Evolutionary conservation across 345 rosid species (phyloP).

Genomic region (Dimocarpus longan): DNA sequence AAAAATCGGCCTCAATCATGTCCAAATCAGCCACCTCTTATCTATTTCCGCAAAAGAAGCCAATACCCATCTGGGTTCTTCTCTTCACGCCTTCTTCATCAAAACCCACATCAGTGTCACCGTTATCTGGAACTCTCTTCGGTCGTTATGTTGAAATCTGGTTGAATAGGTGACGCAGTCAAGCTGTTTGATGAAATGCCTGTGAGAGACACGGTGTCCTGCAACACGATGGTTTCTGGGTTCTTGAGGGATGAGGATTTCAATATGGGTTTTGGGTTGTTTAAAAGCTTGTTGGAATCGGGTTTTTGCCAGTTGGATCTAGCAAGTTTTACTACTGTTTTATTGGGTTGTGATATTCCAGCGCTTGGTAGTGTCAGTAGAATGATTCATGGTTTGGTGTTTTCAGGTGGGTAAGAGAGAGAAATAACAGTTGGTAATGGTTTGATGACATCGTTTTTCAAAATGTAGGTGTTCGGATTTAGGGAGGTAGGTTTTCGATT

Average conservation of each 20-base stretch:
- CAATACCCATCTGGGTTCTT: conserved; percentile 63
- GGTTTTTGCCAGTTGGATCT: conserved; percentile 54
- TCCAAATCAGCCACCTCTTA: conserved; percentile 61
- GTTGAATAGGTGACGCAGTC: conserved; percentile 34
- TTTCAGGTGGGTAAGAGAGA: conserved; percentile 50
- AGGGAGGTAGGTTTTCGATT: conserved; percentile 66
- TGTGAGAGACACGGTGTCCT: conserved; percentile 60
- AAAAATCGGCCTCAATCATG: conserved; percentile 50
- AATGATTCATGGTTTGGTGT: conserved; percentile 62
- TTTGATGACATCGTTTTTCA: conserved; percentile 72
- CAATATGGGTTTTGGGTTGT: conserved; percentile 43
- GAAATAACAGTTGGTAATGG: conserved; percentile 75
- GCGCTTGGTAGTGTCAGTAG: conserved; percentile 40
- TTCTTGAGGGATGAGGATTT: conserved; percentile 50
- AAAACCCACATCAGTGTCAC: conserved; percentile 59
- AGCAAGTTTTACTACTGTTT: conserved; percentile 78
- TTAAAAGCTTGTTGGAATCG: conserved; percentile 46
- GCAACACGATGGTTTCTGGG: conserved; percentile 73
- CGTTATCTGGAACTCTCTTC: conserved; percentile 82
- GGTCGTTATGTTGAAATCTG: conserved; percentile 44
- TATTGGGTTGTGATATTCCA: conserved; percentile 65
- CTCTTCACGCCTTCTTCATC: conserved; percentile 71
- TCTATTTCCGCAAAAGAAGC: conserved; percentile 67
- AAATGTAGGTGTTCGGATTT: conserved; percentile 51
- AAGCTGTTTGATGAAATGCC: conserved; percentile 85